A percentile compares a stretch with the other conserved stretches of the same genome.
phyloP scores from a whole-genome alignment of 192 early-diverging fungal species.

The Backusella sp. region DNA sequence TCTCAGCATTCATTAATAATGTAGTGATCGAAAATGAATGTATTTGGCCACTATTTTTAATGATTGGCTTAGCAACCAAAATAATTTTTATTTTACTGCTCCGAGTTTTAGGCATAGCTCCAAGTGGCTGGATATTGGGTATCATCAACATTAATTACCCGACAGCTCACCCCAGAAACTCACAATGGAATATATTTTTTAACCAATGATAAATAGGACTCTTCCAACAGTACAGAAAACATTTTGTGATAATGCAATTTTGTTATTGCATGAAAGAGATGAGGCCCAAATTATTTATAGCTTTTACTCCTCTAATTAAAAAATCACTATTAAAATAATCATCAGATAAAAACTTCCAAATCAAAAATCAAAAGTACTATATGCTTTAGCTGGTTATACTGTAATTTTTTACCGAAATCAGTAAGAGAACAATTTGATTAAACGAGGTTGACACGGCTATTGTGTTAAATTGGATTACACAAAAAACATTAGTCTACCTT shows the following conservation, averaged over 20 bases:
- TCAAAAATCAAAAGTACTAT: slow-evolving; percentile 11
- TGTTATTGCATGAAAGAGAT: slow-evolving; percentile 54
- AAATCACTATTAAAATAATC: background rate
- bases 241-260: slow-evolving; percentile 68
- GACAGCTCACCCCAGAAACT: slow-evolving; percentile 83
- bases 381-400: slow-evolving; percentile 74
- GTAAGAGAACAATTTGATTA: slow-evolving; percentile 40
- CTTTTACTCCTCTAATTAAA: background rate
- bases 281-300: background rate
- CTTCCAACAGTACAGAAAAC: slow-evolving; percentile 85
- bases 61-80: slow-evolving; percentile 4
- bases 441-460: background rate
- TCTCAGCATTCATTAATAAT: background rate
- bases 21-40: background rate
- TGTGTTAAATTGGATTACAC: slow-evolving; percentile 10
- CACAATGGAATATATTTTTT: slow-evolving; percentile 83
- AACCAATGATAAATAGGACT: slow-evolving; percentile 83
- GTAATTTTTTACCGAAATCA: slow-evolving; percentile 81
- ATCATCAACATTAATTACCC: slow-evolving; percentile 88
- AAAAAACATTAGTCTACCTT: slow-evolving; percentile 82
- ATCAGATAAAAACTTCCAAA: slow-evolving; percentile 23
- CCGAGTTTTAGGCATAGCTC: background rate
- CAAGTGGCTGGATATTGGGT: background rate
- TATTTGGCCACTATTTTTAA: background rate
- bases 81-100: no score